Evolutionary conservation across 192 early-diverging fungal species (phyloP), one percentile per base, ranked within the genome.

Genomic region (Allomyces arbusculus): DNA sequence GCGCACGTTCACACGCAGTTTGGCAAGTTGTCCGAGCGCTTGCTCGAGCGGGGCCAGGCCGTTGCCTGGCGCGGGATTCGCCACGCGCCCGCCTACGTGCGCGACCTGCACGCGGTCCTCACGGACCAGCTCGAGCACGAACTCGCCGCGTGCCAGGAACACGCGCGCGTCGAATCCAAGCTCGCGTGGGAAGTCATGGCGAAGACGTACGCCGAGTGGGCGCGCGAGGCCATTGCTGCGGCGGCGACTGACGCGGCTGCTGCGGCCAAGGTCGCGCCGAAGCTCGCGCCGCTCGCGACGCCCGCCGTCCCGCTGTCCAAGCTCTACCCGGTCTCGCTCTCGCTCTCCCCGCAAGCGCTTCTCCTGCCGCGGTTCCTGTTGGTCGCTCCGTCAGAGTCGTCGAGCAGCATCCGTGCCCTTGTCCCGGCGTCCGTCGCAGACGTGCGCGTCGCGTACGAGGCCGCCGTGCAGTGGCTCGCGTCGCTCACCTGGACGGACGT

Each of bases 81-180:
- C 19, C 82, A 87, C 64, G 80, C 89, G 44, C 93, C 90, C 90
- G 78, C 83, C 61, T 98, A 95, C 75, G 90, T 92, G 16, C 78
- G 83, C 61, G 85, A 87, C 62, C 74, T 98, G 66, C 77, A 86
- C 64, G 79, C 83, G 65, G 75, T 80, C 55, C 84, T 88, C 79
- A 75, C 82, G 11, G 78, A 84, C 44, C 74, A 78, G 14, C 71
- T 89, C 65, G 73, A 81, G 58, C 78, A 83, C 63, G 85, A 83
- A 55, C 79, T 87, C 23, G 72, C 77, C 23, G 77, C 77, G 70
- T 78, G 76, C 64, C 85, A 89, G 71, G 65, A 70, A 24, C 75
- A 81, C 61, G 79, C 86, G 22, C 72, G 71, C 26, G 67, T 78
- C 10, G 70, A 74, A 23, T 77, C 78, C 4, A 55, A 64, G 26